Evolutionary conservation across 768 basidiomycete genomes (phyloP).

Genomic region (Mycena rosella): DNA sequence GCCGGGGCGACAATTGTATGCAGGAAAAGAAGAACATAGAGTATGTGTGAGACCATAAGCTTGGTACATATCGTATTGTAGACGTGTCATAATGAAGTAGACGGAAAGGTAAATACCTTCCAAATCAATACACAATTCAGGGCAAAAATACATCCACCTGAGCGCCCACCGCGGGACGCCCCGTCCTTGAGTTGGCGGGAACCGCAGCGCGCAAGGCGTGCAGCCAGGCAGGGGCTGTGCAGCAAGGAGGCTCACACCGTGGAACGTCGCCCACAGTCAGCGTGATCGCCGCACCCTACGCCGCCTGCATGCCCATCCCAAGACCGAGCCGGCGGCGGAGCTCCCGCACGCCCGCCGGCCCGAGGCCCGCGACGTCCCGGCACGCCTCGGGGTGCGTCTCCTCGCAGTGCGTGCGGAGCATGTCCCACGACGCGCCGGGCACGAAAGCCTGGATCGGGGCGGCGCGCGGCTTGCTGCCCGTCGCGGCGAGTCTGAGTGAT

Average conservation of each 20-base stretch:
- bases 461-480: conserved; percentile 9
- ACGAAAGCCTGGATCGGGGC: conserved; percentile 44
- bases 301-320: neutral
- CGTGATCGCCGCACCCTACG: neutral
- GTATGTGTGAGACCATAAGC: neutral
- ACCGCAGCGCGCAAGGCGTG: too few species aligned
- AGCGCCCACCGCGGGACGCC: neutral
- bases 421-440: conserved; percentile 49
- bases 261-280: neutral
- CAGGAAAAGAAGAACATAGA: neutral
- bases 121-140: neutral
- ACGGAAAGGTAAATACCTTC: neutral
- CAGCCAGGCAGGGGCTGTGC: neutral
- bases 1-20: too few species aligned
- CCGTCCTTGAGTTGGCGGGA: neutral
- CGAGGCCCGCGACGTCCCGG: conserved; percentile 50
- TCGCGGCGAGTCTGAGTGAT: conserved; percentile 26
- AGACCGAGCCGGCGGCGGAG: conserved; percentile 46
- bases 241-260: too few species aligned
- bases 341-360: conserved; percentile 50
- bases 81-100: neutral
- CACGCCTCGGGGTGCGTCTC: conserved; percentile 51
- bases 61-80: neutral
- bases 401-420: conserved; percentile 50
- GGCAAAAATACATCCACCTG: neutral